Evolutionary conservation across 768 basidiomycete genomes (phyloP).

Genomic region (Melanogaster broomeanus): DNA sequence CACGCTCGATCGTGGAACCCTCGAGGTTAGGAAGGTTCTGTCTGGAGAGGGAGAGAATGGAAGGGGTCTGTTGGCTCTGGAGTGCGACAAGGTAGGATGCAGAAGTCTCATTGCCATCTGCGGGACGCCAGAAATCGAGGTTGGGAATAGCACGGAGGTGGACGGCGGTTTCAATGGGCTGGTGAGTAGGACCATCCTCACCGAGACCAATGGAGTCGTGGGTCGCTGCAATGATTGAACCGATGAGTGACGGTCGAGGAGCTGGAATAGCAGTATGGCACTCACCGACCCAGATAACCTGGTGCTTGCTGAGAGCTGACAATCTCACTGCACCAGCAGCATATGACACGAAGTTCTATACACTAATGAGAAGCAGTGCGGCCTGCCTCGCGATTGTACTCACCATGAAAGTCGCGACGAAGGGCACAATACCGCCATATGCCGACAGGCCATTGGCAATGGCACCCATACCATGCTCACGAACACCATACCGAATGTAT

Average conservation of each 20-base stretch:
- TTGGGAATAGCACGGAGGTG: conserved; percentile 91
- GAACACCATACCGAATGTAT: conserved; percentile 95
- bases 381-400: conserved; percentile 18
- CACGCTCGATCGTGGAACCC: conserved; percentile 82
- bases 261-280: conserved; percentile 13
- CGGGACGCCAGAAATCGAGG: conserved; percentile 89
- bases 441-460: conserved; percentile 90
- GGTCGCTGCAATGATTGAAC: conserved; percentile 54
- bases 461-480: conserved; percentile 97
- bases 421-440: conserved; percentile 91
- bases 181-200: conserved; percentile 96
- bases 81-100: conserved; percentile 86
- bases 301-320: conserved; percentile 85
- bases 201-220: conserved; percentile 94
- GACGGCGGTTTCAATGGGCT: conserved; percentile 87
- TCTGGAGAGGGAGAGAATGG: conserved; percentile 79
- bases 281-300: conserved; percentile 91
- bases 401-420: conserved; percentile 90
- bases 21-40: conserved; percentile 95
- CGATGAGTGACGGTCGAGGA: background rate
- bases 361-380: conserved; percentile 7
- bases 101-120: conserved; percentile 97
- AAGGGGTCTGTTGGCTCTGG: conserved; percentile 74
- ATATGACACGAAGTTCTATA: conserved; percentile 89
- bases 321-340: conserved; percentile 91